Evolutionary conservation across 768 basidiomycete genomes (phyloP).

Genomic region (Russula dissimulans): DNA sequence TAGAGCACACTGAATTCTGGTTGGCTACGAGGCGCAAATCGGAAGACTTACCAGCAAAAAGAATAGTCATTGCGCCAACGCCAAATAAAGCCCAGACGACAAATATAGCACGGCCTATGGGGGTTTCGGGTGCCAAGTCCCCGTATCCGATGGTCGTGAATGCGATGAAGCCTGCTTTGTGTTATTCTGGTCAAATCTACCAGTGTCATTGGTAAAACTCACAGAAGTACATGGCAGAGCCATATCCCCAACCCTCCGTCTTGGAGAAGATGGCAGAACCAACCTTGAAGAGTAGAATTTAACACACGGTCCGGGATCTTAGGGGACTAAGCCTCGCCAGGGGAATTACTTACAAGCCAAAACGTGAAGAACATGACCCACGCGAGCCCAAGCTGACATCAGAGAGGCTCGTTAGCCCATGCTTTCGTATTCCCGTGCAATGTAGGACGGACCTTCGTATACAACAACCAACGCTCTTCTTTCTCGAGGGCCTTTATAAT

Average conservation of each 20-base stretch:
- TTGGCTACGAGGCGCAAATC: no score
- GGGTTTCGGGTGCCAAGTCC: constrained; percentile 52
- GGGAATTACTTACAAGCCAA: constrained; percentile 49
- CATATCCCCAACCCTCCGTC: constrained; percentile 66
- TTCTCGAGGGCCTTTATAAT: constrained; percentile 20
- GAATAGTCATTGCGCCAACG: constrained; percentile 65
- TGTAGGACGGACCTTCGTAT: constrained; percentile 36
- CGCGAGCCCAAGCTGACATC: constrained; percentile 35
- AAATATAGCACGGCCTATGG: constrained; percentile 68
- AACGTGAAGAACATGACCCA: constrained; percentile 61
- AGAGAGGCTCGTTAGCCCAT: neutral
- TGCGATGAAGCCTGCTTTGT: constrained; percentile 48
- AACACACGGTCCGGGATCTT: neutral
- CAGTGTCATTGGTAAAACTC: constrained; percentile 18
- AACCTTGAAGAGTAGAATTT: constrained; percentile 31
- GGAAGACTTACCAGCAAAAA: constrained; percentile 50
- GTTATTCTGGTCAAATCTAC: neutral
- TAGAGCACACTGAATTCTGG: constrained; percentile 20
- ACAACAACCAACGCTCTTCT: constrained; percentile 47
- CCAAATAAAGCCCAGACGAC: constrained; percentile 73
- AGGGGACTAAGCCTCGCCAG: neutral
- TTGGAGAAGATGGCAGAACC: constrained; percentile 58
- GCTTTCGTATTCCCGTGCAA: neutral
- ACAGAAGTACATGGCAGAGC: constrained; percentile 66
- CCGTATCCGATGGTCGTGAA: constrained; percentile 74